Conservation (phyloP, 805 yeast species). For the Wickerhamiella spandovensis region DNA sequence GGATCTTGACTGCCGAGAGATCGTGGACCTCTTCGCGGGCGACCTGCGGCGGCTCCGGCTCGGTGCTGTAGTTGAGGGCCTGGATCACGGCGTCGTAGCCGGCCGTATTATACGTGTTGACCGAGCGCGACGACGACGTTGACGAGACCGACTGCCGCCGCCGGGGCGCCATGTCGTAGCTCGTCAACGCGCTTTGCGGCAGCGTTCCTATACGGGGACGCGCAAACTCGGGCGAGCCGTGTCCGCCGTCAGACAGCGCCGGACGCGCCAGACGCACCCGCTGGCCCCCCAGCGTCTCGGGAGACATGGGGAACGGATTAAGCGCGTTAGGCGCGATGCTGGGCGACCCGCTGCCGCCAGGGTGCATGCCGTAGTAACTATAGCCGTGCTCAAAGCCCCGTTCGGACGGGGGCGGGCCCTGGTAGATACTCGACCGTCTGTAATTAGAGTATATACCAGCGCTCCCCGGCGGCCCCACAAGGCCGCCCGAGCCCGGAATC, state of each 20-base stretch:
- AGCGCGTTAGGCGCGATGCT: not conserved
- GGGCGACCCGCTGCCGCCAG: not conserved
- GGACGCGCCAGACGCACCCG: too few relatives aligned
- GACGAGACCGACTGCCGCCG: not conserved
- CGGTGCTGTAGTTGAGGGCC: not conserved
- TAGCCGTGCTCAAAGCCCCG: not conserved
- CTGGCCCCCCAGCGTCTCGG: not conserved
- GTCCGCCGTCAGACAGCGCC: too few relatives aligned
- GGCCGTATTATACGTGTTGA: not conserved
- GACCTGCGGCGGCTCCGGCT: not conserved
- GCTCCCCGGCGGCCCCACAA: not conserved
- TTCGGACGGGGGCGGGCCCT: not conserved
- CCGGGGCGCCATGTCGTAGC: not conserved
- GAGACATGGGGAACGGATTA: not conserved
- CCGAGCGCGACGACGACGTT: not conserved
- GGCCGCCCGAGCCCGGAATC: not conserved
- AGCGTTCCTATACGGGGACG: not conserved
- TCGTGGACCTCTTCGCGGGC: not conserved
- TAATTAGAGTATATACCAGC: not conserved
- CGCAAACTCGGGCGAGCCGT: not conserved
- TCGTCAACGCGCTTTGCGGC: not conserved
- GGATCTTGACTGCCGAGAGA: not conserved
- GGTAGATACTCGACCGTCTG: not conserved
- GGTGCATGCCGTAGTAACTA: not conserved
- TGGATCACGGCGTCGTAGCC: not conserved